Base-by-base conservation (phyloP, 139 green algal genomes). In the Ostreobium quekettii region DNA sequence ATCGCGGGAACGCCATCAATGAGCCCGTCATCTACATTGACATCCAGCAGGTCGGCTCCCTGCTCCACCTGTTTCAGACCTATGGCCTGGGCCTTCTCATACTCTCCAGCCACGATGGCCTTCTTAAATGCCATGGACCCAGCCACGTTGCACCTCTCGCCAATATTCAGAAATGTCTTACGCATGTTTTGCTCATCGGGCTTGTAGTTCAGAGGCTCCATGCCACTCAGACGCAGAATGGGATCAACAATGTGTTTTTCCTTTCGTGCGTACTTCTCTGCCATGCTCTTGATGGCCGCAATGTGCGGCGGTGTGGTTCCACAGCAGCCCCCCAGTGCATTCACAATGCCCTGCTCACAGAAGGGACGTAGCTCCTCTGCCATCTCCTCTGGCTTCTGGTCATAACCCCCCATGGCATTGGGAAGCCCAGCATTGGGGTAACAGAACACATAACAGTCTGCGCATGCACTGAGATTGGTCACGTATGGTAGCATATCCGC, bases 11-110 rank as follows among this genome's bases (percentile, higher is more conserved):
- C 87, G 42, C 88, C 93, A 6, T 97, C 93, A 39, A 98, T 96
- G 71, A 98, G 76, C 3, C 93, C 92, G 53, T 98, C 93, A 64
- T 98, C 93, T 87, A 97, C 95, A 79, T 98, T 98, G 84, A 98
- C 95, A 83, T 98, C 93, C 72, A 98, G 85, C 60, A 98, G 77
- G 66, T 98, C 66, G 0, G 92, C 91, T 5, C 87, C 87, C 66
- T 90, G 77, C 72, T 87, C 71, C 56, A 95, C 88, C 82, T 97
- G 92, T 77, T 91, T 87, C 30, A 93, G 71, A 1, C 89, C 92
- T 61, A 98, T 98, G 61, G 67, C 63, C n/a, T 89, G 69, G 1
- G 92, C 93, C 80, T 95, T 97, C 71, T 98, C 93, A 59, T 87
- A 97, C 76, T 98, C 82, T 37, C 86, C 88, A 37, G 93, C 85